Conservation (phyloP, 805 yeast species). For the Wickerhamomyces bisporus region DNA sequence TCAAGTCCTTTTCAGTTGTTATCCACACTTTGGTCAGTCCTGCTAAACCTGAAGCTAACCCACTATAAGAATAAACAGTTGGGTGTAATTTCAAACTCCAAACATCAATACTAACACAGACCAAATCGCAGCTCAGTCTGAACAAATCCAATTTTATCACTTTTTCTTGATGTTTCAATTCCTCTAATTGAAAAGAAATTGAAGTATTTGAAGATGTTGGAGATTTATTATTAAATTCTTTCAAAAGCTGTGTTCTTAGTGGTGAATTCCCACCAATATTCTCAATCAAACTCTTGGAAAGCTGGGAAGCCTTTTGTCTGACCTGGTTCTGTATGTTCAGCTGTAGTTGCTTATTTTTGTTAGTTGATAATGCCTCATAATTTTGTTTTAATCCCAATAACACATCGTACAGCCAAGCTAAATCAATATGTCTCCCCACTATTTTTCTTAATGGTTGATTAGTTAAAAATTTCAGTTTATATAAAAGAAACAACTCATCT, state of each 20-base stretch:
- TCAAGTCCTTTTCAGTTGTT: constrained; percentile 13
- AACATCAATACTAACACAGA: constrained; percentile 42
- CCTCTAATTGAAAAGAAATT: constrained; percentile 25
- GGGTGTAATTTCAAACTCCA: constrained; percentile 31
- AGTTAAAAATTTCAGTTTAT: constrained; percentile 44
- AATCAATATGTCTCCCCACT: constrained; percentile 53
- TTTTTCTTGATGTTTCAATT: constrained; percentile 30
- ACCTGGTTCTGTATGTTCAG: constrained; percentile 57
- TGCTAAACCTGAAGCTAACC: constrained; percentile 19
- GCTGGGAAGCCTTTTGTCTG: constrained; percentile 43
- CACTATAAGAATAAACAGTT: constrained; percentile 16
- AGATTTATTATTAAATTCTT: constrained; percentile 23
- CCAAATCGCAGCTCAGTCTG: constrained; percentile 40
- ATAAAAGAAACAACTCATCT: constrained; percentile 58
- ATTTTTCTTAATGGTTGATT: constrained; percentile 32
- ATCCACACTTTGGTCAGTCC: constrained; percentile 25
- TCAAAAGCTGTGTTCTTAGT: constrained; percentile 25
- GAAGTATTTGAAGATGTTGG: constrained; percentile 10
- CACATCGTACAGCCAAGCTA: constrained; percentile 68
- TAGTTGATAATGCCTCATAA: constrained; percentile 35
- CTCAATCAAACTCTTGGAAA: constrained; percentile 35
- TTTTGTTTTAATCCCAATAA: constrained; percentile 51
- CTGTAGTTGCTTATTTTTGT: constrained; percentile 45
- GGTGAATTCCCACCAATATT: constrained; percentile 21
- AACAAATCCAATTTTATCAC: constrained; percentile 35